Base-by-base conservation (phyloP, 2,329 filamentous ascomycete genomes). In the Hymenoscyphus scutula region DNA sequence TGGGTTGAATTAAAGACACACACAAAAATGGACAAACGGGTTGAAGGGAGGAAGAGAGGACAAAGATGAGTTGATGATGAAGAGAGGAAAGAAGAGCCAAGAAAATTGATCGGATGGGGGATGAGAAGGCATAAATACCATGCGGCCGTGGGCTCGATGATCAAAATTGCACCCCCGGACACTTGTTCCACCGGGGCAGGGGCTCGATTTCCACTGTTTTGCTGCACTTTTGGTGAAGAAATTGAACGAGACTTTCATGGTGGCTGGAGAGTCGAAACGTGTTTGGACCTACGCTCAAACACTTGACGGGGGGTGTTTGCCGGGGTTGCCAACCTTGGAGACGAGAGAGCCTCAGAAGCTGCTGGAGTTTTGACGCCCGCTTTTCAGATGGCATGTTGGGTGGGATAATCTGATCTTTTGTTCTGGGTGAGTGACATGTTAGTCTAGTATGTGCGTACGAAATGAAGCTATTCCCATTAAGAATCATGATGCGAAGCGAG, bases 71-170 rank as follows among this genome's bases (percentile, higher is more conserved):
- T 37, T 45, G 32, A 41, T 59, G 45, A 53, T 34, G 15, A 17
- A 48, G 56, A 23, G 29, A 53, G 58, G 38, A 53, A 56, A 54
- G 37, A 19, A 62, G 51, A 59, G 56, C 56, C 56, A 59, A 63
- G 53, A 27, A 45, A 57, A 48, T 34, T 58, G 13, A 60, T 60
- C 58, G 19, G 63, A 65, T 60, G 61, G 60, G 58, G 58, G 45
- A 34, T 8, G 37, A 58, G 53, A 62, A 60, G 60, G 62, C 62
- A 63, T 63, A 63, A 63, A 63, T 63, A 63, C 15, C 27, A 45
- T 45, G 27, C 54, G 25, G 48, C 37, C 45, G 19, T 23, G 23
- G n/a, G 15, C 57, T 55, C 23, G 54, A 57, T 60, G 62, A 63
- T 63, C 62, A 29, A 48, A 25, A 23, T 25, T 48, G n/a, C 62